These are phyloP conservation scores for Raffaelea arxii DNA, from an alignment of 2,329 filamentous ascomycete genomes.

Conservation along the genomic window DNA sequence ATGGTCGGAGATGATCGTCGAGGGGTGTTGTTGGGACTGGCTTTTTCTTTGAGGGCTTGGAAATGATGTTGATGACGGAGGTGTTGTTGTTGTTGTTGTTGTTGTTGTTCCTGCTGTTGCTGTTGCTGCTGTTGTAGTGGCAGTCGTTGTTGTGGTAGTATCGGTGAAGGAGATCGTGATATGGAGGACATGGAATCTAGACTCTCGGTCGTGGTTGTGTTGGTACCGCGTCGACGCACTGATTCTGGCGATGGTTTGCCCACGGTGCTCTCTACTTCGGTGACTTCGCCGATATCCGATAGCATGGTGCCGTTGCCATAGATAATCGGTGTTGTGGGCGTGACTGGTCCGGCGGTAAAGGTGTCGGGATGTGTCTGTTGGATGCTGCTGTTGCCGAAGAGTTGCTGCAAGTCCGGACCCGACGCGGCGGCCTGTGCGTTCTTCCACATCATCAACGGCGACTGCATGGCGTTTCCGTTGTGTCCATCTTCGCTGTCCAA, in stretches of 20 bases:
- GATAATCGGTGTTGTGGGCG: slow-evolving; percentile 53
- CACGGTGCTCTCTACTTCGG: slow-evolving; percentile 39
- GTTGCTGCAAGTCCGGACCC: slow-evolving; percentile 27
- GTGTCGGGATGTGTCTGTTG: slow-evolving; percentile 22
- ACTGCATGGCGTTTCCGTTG: slow-evolving; percentile 23
- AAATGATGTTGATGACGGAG: slow-evolving; percentile 9
- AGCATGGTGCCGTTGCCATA: slow-evolving; percentile 62
- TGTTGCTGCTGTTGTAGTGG: no score
- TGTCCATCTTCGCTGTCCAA: no score
- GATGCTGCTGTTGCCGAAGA: no score
- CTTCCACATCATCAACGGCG: slow-evolving; percentile 42
- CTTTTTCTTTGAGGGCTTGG: slow-evolving; percentile 16
- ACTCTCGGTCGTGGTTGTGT: neutral
- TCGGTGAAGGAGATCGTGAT: slow-evolving; percentile 10
- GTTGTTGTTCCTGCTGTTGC: no score
- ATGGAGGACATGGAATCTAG: slow-evolving; percentile 26
- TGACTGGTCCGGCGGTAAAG: slow-evolving; percentile 33
- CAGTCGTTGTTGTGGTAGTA: no score
- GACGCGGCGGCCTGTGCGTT: slow-evolving; percentile 27
- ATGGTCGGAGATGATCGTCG: slow-evolving; percentile 35
- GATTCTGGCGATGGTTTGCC: slow-evolving; percentile 25
- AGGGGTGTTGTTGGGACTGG: slow-evolving; percentile 20
- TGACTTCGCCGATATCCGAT: slow-evolving; percentile 53
- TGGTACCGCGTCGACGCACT: slow-evolving; percentile 2
- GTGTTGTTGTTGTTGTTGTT: no score